phyloP scores from a whole-genome alignment of 176 grass and related monocot species.

The Elaeis guineensis region DNA sequence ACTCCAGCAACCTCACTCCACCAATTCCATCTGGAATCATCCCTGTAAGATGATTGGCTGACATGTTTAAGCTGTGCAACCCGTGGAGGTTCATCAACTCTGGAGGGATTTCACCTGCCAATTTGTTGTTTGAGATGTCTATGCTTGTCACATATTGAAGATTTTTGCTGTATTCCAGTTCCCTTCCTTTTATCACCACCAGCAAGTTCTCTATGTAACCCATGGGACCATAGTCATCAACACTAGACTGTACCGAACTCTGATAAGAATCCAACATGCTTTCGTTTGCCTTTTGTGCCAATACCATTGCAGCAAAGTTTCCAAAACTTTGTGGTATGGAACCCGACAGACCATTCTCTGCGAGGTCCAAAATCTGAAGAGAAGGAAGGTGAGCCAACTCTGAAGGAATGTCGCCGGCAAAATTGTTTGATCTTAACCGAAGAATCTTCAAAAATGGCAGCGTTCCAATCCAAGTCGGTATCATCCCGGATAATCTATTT shows the following conservation, averaged over 20 bases:
- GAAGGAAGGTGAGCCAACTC: too few species aligned
- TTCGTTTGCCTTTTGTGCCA: too few species aligned
- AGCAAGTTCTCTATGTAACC: neutral
- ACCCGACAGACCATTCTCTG: slow-evolving; percentile 18
- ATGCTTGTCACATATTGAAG: neutral
- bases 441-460: too few species aligned
- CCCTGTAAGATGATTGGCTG: slow-evolving; percentile 29
- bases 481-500: too few species aligned
- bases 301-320: slow-evolving; percentile 17
- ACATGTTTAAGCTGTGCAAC: slow-evolving; percentile 34
- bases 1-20: slow-evolving; percentile 20
- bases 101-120: slow-evolving; percentile 22
- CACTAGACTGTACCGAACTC: too few species aligned
- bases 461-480: too few species aligned
- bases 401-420: too few species aligned
- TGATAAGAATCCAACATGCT: too few species aligned
- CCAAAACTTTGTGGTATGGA: slow-evolving; percentile 3
- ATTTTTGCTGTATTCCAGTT: neutral
- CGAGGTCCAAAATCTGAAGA: slow-evolving; percentile 28
- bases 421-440: too few species aligned
- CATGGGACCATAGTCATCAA: too few species aligned
- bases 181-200: slow-evolving; percentile 19
- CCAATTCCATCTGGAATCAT: slow-evolving; percentile 24
- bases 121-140: slow-evolving; percentile 22
- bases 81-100: slow-evolving; percentile 11